Base-by-base conservation (phyloP, 169 alveolate genomes). In the Eimeria zaria region DNA sequence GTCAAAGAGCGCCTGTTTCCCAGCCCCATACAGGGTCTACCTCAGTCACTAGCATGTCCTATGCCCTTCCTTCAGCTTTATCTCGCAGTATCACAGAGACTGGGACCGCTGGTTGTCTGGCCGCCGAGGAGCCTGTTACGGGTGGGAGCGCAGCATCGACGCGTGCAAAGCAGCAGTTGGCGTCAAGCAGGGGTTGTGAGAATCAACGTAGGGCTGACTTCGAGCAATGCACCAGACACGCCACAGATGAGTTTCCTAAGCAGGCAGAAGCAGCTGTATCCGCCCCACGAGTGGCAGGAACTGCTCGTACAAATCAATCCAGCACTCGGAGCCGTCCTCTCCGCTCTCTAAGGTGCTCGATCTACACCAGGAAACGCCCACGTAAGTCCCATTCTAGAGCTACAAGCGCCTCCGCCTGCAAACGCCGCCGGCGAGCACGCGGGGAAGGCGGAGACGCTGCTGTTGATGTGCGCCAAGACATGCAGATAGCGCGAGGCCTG, bases 371-470 rank as follows among this genome's bases (percentile, higher is more conserved):
- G 51, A 87, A 87, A 41, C 81, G 94, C 83, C 46, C 62, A 33
- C 41, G 39, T 8, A 83, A 44, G 33, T 41, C 94, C 22, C 33
- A 33, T 1, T 44, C 62, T n/a, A 41, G 78, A n/a, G 48, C 60
- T 33, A 14, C 36, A n/a, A 58, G 39, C 30, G 48, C 71, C 48
- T 44, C 83, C 27, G 55, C 67, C 44, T 27, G 67, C 36, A 87
- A 87, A 36, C 81, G 94, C 30, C 94, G 94, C 64, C 80, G 81
- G n/a, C 78, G 84, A 87, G 64, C 48, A 33, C 94, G 94, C 67
- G 62, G 48, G 30, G 83, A 11, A 11, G 64, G 67, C 30, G 83
- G 33, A n/a, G 62, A n/a, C 9, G 30, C 51, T 12, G 48, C 67
- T 16, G 94, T 41, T 36, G 83, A 27, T n/a, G n/a, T 44, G 44